Evolutionary conservation across 1,284 basidiomycete species (phyloP), one percentile per base, ranked within the genome.

Genomic region (Rhodotorula sp.): DNA sequence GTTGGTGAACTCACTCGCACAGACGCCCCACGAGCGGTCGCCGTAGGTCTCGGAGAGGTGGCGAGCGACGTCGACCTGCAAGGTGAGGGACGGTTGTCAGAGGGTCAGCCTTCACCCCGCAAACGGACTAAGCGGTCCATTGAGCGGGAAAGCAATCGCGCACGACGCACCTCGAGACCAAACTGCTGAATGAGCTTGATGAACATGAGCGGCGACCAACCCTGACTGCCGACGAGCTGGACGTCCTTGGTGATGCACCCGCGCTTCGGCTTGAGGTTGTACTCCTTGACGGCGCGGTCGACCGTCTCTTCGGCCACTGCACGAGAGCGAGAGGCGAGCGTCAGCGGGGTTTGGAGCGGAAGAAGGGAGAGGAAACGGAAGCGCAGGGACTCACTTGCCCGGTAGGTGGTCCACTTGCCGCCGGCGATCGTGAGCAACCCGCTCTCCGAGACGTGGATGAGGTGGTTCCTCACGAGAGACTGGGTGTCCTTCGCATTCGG

Each of bases 321-420:
- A 34, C 20, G n/a, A 1, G 36, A 17, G 27, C n/a, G n/a, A 6
- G 36, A 62, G 90, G 32, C 34, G 46, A 56, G 32, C 22, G 32
- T 17, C 10, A 20, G 48, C n/a, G 5, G 19, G 13, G 29, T 24
- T 2, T 9, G 2, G 53, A n/a, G n/a, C 47, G 57, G 36, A 34
- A 24, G 51, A 11, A 34, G 27, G n/a, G 46, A 56, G 17, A 20
- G 47, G 2, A 8, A 19, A n/a, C 30, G 22, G 20, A 20, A 11
- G 17, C 24, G 64, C 32, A 34, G 64, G 48, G 48, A 59, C 53
- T 30, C 32, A 55, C 55, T 55, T 44, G 51, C 63, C n/a, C 68
- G 68, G 81, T 98, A 99, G 39, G 95, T 98, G 63, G 95, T 99
- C 95, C 95, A 99, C 82, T 98, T 99, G 9, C 95, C 95, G 57